Conservation (phyloP, 345 rosid species). For the Citrus reticulata region DNA sequence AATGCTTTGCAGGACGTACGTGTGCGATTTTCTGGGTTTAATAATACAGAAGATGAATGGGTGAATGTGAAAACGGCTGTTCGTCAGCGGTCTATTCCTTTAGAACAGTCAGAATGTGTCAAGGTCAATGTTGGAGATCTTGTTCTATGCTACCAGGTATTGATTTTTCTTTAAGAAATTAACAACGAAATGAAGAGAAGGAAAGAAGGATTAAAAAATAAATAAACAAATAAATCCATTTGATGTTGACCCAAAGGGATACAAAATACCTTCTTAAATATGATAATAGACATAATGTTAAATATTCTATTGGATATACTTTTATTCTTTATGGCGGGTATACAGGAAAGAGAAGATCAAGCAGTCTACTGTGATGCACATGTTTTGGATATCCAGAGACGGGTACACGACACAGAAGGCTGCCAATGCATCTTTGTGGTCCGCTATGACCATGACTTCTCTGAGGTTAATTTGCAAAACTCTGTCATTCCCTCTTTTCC, state of each 20-base stretch:
- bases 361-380: conserved; percentile 69
- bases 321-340: conserved; percentile 1
- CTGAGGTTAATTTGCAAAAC: conserved; percentile 37
- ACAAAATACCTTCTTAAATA: neutral
- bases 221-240: neutral
- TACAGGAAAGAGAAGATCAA: conserved; percentile 54
- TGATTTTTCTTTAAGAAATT: neutral
- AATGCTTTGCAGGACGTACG: conserved; percentile 69
- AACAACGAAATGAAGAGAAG: neutral
- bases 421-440: conserved; percentile 65
- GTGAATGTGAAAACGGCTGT: conserved; percentile 54
- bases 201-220: neutral
- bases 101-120: conserved; percentile 76
- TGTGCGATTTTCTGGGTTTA: conserved; percentile 69
- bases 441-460: conserved; percentile 43
- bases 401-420: conserved; percentile 35
- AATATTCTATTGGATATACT: neutral
- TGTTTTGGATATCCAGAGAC: conserved; percentile 51
- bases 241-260: neutral
- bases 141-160: conserved; percentile 73
- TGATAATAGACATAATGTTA: neutral
- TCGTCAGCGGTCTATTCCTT: conserved; percentile 78
- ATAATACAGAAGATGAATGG: conserved; percentile 79
- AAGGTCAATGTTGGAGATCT: conserved; percentile 61
- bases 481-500: neutral